A percentile compares a stretch with the other conserved stretches of the same genome.
Conservation (phyloP, 208 protist species). For the Trypanosoma congolense region DNA sequence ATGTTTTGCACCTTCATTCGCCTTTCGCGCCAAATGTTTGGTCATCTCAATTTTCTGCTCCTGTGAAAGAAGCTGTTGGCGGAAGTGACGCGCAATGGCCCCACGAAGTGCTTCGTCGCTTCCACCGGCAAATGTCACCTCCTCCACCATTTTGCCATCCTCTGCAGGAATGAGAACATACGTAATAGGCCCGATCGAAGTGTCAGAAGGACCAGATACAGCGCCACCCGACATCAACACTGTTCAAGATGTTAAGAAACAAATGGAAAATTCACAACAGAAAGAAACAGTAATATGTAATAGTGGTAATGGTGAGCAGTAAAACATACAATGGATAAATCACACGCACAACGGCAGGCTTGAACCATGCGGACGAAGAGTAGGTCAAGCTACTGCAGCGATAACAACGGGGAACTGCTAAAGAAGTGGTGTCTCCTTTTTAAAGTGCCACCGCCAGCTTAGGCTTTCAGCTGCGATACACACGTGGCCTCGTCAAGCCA, state of each 20-base stretch:
- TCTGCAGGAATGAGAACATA: slow-evolving; percentile 76
- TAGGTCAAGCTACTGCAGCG: too few species aligned
- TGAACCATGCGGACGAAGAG: too few species aligned
- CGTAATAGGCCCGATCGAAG: slow-evolving; percentile 51
- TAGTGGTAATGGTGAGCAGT: background rate
- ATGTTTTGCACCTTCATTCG: slow-evolving; percentile 24
- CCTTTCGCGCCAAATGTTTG: slow-evolving; percentile 41
- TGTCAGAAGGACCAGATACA: slow-evolving; percentile 21
- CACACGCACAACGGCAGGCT: too few species aligned
- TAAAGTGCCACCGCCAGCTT: too few species aligned
- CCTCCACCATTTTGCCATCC: slow-evolving; percentile 27
- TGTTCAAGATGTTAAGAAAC: background rate
- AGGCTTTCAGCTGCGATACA: too few species aligned
- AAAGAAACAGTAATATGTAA: background rate
- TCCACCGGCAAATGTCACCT: slow-evolving; percentile 46
- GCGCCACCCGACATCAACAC: background rate
- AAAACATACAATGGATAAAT: too few species aligned
- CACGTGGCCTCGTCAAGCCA: too few species aligned
- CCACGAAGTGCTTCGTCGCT: slow-evolving; percentile 64
- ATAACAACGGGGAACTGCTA: too few species aligned
- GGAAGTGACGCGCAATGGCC: slow-evolving; percentile 63
- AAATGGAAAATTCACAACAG: background rate
- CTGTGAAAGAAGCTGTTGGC: slow-evolving; percentile 54
- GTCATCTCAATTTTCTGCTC: slow-evolving; percentile 67
- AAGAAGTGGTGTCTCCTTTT: too few species aligned